Evolutionary conservation across 1,139 yeast genomes (phyloP), one percentile per base, ranked within the genome.

Genomic region (Pichia sp.): DNA sequence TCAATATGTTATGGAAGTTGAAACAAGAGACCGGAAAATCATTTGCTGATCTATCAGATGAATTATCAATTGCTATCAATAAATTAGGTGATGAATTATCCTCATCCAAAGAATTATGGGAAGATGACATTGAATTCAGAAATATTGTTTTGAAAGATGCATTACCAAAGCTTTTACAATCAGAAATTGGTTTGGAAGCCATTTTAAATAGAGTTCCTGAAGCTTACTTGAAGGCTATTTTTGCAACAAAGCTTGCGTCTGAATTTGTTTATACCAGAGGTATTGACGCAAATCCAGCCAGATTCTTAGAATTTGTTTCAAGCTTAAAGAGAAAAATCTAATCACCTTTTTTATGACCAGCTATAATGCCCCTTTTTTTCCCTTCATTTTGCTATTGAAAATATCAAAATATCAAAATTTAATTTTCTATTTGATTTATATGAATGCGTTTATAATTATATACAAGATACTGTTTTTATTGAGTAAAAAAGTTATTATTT

Each of bases 231-330:
- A 81, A 81, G 61, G 95, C 97, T 10, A 77, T 92, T 54, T 85
- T 92, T 62, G 96, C 97, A 44, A 85, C 95, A 39, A 84, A 80
- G 61, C 74, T 92, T 57, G 94, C 96, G 16, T 86, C 96, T 38
- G 75, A 85, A 47, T 92, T 85, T 65, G 95, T 92, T 51, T 92
- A 92, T 66, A 76, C 86, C 43, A 75, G 82, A 61, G 97, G 97
- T 45, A 76, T 83, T 53, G 87, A 78, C 56, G 78, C 88, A 38
- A 83, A 83, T 61, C 95, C 92, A 44, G 94, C 95, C 47, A 78
- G 73, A 55, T 85, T 86, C 66, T 81, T 85, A 65, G 94, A 85
- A 64, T 85, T 59, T 44, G 58, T 61, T 37, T 58, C 62, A 16
- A 46, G 54, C 29, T 45, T 61, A 38, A 60, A 55, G 46, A 59